Conservation (phyloP, 306 rosid species). For the Delonix regia region DNA sequence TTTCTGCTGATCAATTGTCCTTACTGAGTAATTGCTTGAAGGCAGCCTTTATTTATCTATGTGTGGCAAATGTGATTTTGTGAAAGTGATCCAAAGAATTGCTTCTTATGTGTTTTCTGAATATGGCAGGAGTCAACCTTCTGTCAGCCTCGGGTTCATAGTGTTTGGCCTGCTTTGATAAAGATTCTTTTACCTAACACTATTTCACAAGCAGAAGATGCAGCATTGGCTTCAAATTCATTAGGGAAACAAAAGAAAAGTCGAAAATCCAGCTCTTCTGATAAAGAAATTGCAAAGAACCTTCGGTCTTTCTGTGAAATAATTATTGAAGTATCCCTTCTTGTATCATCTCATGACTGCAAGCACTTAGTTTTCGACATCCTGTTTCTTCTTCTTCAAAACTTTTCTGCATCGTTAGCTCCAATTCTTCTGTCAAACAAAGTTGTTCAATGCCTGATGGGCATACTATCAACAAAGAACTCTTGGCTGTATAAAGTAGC, state of each 20-base stretch:
- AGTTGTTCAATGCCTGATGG: constrained; percentile 88
- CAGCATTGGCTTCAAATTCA: constrained; percentile 64
- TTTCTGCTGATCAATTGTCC: constrained; percentile 68
- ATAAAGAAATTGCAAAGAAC: constrained; percentile 71
- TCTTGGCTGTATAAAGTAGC: constrained; percentile 90
- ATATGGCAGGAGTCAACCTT: constrained; percentile 88
- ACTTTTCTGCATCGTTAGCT: constrained; percentile 75
- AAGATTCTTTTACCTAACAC: constrained; percentile 70
- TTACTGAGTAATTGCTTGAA: constrained; percentile 74
- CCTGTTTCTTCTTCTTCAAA: constrained; percentile 72
- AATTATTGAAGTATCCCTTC: constrained; percentile 88
- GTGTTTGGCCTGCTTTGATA: constrained; percentile 84
- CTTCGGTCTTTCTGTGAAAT: constrained; percentile 73
- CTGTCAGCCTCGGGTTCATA: constrained; percentile 92
- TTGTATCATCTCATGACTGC: constrained; percentile 95
- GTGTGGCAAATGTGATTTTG: constrained; percentile 7
- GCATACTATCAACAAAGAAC: constrained; percentile 72
- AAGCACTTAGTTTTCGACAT: constrained; percentile 84
- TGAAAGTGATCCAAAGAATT: constrained; percentile 10
- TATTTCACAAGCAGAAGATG: constrained; percentile 72
- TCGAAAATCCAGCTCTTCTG: constrained; percentile 79
- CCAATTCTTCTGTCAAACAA: constrained; percentile 72
- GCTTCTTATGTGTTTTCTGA: constrained; percentile 26
- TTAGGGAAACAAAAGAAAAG: constrained; percentile 82
- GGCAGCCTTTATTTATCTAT: constrained; percentile 50